Base-by-base conservation (phyloP, 2,329 filamentous ascomycete species). In the Nothomitra cinnamomea region DNA sequence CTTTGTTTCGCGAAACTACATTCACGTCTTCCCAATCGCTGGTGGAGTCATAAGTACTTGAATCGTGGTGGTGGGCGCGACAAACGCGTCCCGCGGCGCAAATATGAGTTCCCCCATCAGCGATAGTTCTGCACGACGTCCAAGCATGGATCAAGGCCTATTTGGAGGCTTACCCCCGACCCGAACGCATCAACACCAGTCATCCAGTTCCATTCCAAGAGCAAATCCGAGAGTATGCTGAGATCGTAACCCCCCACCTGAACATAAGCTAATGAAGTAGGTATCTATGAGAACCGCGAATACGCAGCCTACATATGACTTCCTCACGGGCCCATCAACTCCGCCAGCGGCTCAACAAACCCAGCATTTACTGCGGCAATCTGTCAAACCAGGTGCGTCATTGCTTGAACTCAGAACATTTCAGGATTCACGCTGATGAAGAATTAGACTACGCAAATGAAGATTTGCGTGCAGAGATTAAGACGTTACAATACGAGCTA, bases 401-500 rank as follows among this genome's bases (percentile, higher is more conserved):
- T 17, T 40, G 25, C 28, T 10, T 32, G 28, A 15, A n/a, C 13
- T 35, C 10, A 24, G 17, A 24, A 8, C 13, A 1, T 17, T n/a
- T n/a, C n/a, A 35, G 25, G 12, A 17, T 17, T n/a, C 25, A 17
- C n/a, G 15, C 25, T 49, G 13, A 49, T 13, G 2, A 3, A 22
- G 45, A 17, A 21, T 8, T 47, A 55, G 53, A 55, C 32, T 35
- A 41, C 45, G 58, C 63, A 65, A 82, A 78, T 56, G 89, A 96
- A 62, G 83, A 89, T 58, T 74, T 96, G 24, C 89, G 90, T 63
- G 87, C 90, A 1, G 87, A 95, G 67, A 73, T 96, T 42, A 92
- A 89, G 57, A 86, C 87, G 0, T 72, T 95, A 51, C 83, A 82
- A 57, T 98, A 95, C 69, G 87, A 90, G 55, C 75, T 95, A 59